These are phyloP conservation scores for Colletotrichum melonis DNA, from an alignment of 2,329 filamentous ascomycete genomes.

Conservation along the genomic window DNA sequence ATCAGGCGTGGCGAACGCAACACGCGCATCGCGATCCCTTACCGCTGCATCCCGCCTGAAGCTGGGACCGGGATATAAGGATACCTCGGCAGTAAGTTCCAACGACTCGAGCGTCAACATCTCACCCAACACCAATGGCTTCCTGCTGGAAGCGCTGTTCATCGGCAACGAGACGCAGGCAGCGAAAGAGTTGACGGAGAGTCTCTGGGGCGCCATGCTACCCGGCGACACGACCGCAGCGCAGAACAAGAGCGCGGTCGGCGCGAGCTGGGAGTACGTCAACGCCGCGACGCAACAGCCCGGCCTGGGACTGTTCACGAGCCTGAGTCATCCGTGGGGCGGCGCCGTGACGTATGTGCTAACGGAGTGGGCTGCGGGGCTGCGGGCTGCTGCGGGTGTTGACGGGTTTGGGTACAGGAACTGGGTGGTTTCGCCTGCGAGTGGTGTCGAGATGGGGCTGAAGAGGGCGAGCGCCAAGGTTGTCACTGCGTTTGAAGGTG, in stretches of 20 bases:
- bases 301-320: slow-evolving; percentile 54
- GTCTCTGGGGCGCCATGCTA: slow-evolving; percentile 56
- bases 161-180: slow-evolving; percentile 40
- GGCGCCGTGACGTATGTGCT: slow-evolving; percentile 57
- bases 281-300: slow-evolving; percentile 48
- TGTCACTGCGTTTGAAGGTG: slow-evolving; percentile 40
- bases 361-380: slow-evolving; percentile 47
- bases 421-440: slow-evolving; percentile 43
- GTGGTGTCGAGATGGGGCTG: slow-evolving; percentile 42
- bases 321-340: slow-evolving; percentile 56
- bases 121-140: slow-evolving; percentile 59
- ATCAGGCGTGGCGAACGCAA: slow-evolving; percentile 31
- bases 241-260: slow-evolving; percentile 44
- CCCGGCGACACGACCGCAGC: slow-evolving; percentile 39
- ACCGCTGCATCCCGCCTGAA: slow-evolving; percentile 21
- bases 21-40: slow-evolving; percentile 26
- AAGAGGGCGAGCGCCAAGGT: slow-evolving; percentile 40
- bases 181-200: slow-evolving; percentile 46
- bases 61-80: slow-evolving; percentile 38
- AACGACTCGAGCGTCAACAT: slow-evolving; percentile 49
- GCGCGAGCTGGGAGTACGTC: slow-evolving; percentile 58
- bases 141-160: slow-evolving; percentile 52
- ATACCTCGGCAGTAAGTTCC: slow-evolving; percentile 29
- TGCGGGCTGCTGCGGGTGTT: slow-evolving; percentile 35
- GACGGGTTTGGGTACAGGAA: slow-evolving; percentile 40